A percentile compares a stretch with the other conserved stretches of the same genome.
These are phyloP conservation scores for Fusarium decemcellulare DNA, from an alignment of 2,329 filamentous ascomycete genomes.

Conservation along the genomic window DNA sequence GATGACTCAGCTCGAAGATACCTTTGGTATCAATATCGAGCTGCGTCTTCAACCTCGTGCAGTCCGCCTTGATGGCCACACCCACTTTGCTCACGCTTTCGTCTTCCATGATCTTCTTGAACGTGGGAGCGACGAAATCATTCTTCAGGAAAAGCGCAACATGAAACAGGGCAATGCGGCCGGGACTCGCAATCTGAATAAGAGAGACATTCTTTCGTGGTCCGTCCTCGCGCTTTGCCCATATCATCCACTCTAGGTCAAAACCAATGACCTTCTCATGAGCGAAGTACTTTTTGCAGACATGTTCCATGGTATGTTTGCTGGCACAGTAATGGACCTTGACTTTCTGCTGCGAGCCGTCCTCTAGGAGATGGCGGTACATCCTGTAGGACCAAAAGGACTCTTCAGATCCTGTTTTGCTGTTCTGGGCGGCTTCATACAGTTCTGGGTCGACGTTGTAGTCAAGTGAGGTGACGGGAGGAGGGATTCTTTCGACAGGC, in stretches of 20 bases:
- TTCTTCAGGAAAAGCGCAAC: conserved; percentile 73
- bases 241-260: conserved; percentile 86
- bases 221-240: conserved; percentile 61
- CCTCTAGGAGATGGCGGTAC: conserved; percentile 68
- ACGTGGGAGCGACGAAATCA: conserved; percentile 77
- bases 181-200: conserved; percentile 85
- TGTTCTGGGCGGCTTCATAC: conserved; percentile 61
- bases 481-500: conserved; percentile 13
- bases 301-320: conserved; percentile 75
- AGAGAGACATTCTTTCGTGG: conserved; percentile 81
- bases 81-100: conserved; percentile 80
- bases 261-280: conserved; percentile 83
- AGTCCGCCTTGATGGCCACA: conserved; percentile 81
- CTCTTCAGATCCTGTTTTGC: conserved; percentile 57
- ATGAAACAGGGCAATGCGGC: conserved; percentile 86
- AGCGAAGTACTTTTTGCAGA: conserved; percentile 76
- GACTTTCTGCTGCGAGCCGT: conserved; percentile 66
- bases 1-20: conserved; percentile 85
- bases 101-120: conserved; percentile 81
- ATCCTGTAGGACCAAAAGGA: conserved; percentile 79
- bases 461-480: conserved; percentile 46
- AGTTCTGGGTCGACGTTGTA: conserved; percentile 50
- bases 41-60: conserved; percentile 76
- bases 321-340: conserved; percentile 84
- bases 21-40: conserved; percentile 76